Conservation (phyloP, 306 rosid species). For the Fagus sylvatica region DNA sequence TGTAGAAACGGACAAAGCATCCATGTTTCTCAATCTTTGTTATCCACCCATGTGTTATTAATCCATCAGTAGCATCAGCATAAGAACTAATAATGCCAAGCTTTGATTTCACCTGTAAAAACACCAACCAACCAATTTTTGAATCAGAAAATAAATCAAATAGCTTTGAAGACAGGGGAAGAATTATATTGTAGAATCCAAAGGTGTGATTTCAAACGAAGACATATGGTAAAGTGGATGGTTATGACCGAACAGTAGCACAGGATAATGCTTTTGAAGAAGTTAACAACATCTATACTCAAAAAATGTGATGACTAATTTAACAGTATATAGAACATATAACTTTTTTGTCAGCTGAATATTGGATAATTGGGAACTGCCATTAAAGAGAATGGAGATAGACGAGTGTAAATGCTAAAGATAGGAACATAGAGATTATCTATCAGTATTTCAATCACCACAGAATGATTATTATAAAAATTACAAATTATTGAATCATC, state of each 20-base stretch:
- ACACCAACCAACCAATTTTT: slow-evolving; percentile 13
- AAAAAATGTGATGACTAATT: background rate
- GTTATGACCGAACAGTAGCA: background rate
- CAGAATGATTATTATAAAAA: no score
- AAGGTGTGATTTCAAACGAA: background rate
- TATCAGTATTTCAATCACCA: no score
- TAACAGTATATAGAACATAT: background rate
- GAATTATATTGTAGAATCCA: background rate
- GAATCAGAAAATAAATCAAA: slow-evolving; percentile 28
- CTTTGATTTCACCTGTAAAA: slow-evolving; percentile 80
- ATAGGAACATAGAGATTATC: background rate
- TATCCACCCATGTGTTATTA: slow-evolving; percentile 96
- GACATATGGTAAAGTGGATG: background rate
- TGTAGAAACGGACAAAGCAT: slow-evolving; percentile 86
- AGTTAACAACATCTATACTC: background rate
- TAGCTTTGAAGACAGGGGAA: background rate
- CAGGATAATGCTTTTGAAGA: background rate
- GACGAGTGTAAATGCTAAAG: background rate
- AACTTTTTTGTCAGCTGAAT: background rate
- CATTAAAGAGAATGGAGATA: background rate
- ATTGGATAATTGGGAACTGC: background rate
- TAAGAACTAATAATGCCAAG: slow-evolving; percentile 75
- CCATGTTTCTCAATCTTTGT: slow-evolving; percentile 88
- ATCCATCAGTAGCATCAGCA: slow-evolving; percentile 72
- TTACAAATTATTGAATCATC: no score